phyloP scores from a whole-genome alignment of 176 grass and related monocot genomes.

The Thalia dealbata region DNA sequence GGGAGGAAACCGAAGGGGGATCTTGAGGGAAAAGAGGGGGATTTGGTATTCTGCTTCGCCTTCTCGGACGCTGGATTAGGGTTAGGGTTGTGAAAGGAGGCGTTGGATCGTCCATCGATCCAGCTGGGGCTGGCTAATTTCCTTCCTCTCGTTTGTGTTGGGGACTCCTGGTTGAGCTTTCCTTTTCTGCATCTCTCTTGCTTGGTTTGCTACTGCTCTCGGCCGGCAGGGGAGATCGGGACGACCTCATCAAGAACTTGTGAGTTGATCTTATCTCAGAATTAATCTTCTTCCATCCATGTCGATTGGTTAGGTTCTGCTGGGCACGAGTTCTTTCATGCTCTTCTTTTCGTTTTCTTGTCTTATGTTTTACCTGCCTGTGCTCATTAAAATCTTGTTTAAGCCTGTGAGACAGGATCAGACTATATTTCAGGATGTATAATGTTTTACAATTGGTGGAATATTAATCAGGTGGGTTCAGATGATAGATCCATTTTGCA shows the following conservation, averaged over 20 bases:
- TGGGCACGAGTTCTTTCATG: neutral
- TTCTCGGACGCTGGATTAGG: neutral
- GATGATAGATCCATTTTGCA: neutral
- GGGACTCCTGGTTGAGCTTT: neutral
- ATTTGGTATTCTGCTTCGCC: neutral
- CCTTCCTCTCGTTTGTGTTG: neutral
- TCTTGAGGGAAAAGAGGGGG: neutral
- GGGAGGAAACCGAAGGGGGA: no score
- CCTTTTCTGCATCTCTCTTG: constrained; percentile 3
- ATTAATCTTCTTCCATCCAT: neutral
- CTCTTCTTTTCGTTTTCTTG: neutral
- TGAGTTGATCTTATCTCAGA: neutral
- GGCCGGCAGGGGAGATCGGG: neutral
- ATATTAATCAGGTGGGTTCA: neutral
- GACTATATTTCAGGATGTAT: no score
- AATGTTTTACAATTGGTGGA: no score
- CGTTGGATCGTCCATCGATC: neutral
- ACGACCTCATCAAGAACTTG: neutral
- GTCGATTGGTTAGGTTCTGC: neutral
- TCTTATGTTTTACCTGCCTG: neutral
- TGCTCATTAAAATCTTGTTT: neutral
- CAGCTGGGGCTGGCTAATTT: neutral
- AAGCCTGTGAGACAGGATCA: neutral
- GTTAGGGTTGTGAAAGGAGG: neutral
- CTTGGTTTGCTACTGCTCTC: neutral